Conservation (phyloP, 2,329 filamentous ascomycete species). For the Capronia epimyces region DNA sequence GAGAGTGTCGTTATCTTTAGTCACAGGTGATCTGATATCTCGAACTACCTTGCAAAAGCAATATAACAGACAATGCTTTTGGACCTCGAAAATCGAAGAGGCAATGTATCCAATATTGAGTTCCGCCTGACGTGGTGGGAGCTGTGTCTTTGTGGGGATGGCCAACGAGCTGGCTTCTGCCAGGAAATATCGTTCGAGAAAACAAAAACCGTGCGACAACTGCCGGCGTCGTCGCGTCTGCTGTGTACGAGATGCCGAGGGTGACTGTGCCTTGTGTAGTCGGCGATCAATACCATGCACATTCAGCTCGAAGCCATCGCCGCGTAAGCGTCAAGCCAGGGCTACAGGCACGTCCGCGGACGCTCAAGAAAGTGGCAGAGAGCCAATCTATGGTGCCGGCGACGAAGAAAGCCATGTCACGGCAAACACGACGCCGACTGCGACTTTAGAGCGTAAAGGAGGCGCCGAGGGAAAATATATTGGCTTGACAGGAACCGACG, state of each 20-base stretch:
- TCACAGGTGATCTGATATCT: too few relatives aligned
- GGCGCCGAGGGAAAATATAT: conserved; percentile 14
- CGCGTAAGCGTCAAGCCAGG: conserved; percentile 11
- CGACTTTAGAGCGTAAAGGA: background rate
- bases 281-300: conserved; percentile 18
- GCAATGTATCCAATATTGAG: too few relatives aligned
- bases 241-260: conserved; percentile 17
- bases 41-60: too few relatives aligned
- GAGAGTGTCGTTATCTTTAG: too few relatives aligned
- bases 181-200: conserved; percentile 18
- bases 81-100: too few relatives aligned
- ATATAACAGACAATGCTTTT: too few relatives aligned
- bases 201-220: conserved; percentile 19
- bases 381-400: background rate
- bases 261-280: conserved; percentile 17
- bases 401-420: background rate
- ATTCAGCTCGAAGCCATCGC: conserved; percentile 16
- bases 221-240: conserved; percentile 16
- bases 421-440: background rate
- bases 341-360: background rate
- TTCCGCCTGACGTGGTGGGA: too few relatives aligned
- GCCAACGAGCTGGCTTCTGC: conserved; percentile 5
- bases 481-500: conserved; percentile 16
- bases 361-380: background rate
- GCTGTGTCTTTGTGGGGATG: background rate